Conservation (phyloP, 768 basidiomycete species). For the Cystofilobasidium macerans region DNA sequence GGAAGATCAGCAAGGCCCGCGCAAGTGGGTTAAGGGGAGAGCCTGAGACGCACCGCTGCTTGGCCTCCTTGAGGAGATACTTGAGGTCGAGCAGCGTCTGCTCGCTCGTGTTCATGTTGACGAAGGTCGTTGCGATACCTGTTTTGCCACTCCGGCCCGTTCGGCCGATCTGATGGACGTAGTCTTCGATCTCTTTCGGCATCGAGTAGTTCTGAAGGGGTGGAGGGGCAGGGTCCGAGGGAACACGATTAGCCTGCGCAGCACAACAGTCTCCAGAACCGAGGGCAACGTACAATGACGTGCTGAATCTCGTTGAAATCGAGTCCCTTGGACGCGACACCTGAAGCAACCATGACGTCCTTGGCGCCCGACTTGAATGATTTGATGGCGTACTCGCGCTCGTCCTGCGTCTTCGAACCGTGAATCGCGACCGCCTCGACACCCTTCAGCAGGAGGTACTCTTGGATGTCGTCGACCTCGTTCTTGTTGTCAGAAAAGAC, state of each 20-base stretch:
- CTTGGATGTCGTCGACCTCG: constrained; percentile 99
- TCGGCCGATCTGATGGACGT: constrained; percentile 97
- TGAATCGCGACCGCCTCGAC: constrained; percentile 98
- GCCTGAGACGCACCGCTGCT: constrained; percentile 65
- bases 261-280: no score
- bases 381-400: constrained; percentile 96
- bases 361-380: constrained; percentile 95
- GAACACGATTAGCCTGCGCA: no score
- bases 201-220: constrained; percentile 65
- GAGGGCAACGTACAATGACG: constrained; percentile 18
- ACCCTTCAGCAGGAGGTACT: constrained; percentile 89
- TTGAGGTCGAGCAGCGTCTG: constrained; percentile 94
- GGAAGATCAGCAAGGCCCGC: neutral
- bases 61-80: constrained; percentile 90
- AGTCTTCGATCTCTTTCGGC: constrained; percentile 99
- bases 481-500: constrained; percentile 99
- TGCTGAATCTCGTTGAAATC: constrained; percentile 83
- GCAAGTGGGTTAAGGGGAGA: neutral
- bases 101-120: constrained; percentile 94
- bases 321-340: constrained; percentile 93
- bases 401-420: constrained; percentile 94
- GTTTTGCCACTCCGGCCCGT: constrained; percentile 97
- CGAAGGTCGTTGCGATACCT: constrained; percentile 96
- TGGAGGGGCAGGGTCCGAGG: no score
- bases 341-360: constrained; percentile 98